Evolutionary conservation across 495 filamentous ascomycete genomes (phyloP), one percentile per base, ranked within the genome.

Genomic region (Trichoderma reesei): DNA sequence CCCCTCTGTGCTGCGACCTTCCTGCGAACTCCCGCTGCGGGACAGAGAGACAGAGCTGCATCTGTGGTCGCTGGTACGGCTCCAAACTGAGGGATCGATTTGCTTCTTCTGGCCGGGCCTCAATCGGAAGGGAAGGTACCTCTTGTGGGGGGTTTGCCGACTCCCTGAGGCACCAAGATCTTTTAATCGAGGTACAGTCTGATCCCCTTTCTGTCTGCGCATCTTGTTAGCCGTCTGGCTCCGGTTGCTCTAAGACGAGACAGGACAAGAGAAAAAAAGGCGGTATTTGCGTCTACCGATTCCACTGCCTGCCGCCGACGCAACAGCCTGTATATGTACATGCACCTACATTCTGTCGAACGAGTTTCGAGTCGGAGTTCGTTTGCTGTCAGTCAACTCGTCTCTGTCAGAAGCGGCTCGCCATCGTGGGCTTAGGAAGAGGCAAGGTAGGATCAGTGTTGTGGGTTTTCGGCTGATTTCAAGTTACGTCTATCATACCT

Each of bases 1-100:
- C 26, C 51, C 51, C 20, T 56, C 51, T 56, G 20, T 33, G 51
- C 51, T 13, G 51, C 51, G 51, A 14, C 51, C 51, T 56, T 56
- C 34, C 51, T 56, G 51, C 51, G 13, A 56, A 56, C 51, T 56
- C 51, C 51, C 51, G 51, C 51, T 7, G 51, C 18, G 51, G 13
- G 51, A 31, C 3, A 56, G 20, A 56, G 51, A 56, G 20, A n/a
- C 8, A 56, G 51, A 5, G 51, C 51, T 56, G 51, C 51, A 31
- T 14, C 31, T 56, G 26, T 56, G 46, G 46, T 56, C 26, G 26
- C 51, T 26, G 26, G 51, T 33, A 20, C 20, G 51, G 51, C 51
- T 8, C 26, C 51, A 26, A 56, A 1, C 20, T 16, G 31, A 3
- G 13, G 8, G 8, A 34, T 56, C 34, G 51, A 56, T 56, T 56